These are phyloP conservation scores for Beta lomatogona DNA, from an alignment of 179 eudicot species.

Conservation along the genomic window DNA sequence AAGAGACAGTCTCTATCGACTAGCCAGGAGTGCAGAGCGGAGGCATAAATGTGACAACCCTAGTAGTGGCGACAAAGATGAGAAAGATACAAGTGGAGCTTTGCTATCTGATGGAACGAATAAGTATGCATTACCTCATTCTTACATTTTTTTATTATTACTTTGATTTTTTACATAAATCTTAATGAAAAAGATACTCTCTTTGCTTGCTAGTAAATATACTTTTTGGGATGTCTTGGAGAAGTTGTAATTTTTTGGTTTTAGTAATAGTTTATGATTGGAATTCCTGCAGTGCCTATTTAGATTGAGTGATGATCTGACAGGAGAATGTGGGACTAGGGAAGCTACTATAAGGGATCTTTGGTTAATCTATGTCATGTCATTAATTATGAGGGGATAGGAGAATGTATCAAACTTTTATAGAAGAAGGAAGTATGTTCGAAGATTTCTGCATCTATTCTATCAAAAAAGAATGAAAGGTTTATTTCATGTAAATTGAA, in stretches of 20 bases:
- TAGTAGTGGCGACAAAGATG: slow-evolving; percentile 38
- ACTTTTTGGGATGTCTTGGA: background rate
- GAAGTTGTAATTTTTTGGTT: background rate
- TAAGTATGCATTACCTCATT: slow-evolving; percentile 46
- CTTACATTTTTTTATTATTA: slow-evolving; percentile 1
- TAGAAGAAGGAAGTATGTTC: background rate
- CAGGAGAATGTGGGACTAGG: background rate
- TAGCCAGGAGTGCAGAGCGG: slow-evolving; percentile 88
- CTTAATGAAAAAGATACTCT: background rate
- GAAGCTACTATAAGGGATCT: background rate
- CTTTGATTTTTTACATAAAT: background rate
- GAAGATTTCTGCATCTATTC: background rate
- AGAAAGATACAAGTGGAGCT: slow-evolving; percentile 46
- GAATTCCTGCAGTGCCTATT: background rate
- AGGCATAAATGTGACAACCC: slow-evolving; percentile 63
- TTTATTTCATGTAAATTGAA: background rate
- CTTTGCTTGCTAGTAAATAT: background rate
- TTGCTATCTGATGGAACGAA: slow-evolving; percentile 54
- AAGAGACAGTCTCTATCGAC: slow-evolving; percentile 93
- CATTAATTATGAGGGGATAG: background rate
- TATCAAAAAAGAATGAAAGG: too few species aligned
- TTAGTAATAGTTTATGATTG: background rate
- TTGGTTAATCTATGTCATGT: background rate
- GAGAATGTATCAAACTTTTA: background rate
- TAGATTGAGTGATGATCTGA: background rate